Evolutionary conservation across 2,329 filamentous ascomycete species (phyloP), one percentile per base, ranked within the genome.

Genomic region (Microdochium nivale): DNA sequence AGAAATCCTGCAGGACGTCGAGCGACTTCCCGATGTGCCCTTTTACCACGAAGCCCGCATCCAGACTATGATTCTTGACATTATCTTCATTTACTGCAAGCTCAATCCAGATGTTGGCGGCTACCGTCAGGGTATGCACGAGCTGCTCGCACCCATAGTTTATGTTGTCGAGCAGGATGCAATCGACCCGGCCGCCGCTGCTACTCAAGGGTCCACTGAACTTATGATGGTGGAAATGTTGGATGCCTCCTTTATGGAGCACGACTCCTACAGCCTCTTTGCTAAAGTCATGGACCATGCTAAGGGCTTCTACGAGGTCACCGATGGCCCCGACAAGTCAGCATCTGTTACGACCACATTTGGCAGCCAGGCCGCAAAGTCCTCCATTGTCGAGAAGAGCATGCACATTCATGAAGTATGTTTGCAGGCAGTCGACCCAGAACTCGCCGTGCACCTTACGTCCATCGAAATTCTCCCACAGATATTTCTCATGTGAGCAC

Each of bases 91-190:
- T 58, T 97, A 91, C 70, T 94, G 90, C 71, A 97, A 96, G 68
- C 79, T 95, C 50, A 89, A 97, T 62, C 89, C 89, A 1, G 83
- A 86, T 58, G 78, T 90, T 51, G 90, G 90, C 16, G 90, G 83
- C 19, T 99, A 99, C 65, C 83, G 94, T n/a, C 94, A 99, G 71
- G 94, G 94, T 11, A 99, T 99, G 92, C 94, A 99, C 65, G 94
- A 99, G 69, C 75, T 99, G 44, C 76, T 97, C 14, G 94, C 94
- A 0, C 91, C 94, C 0, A 83, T 99, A 35, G 73, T 96, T 7
- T 90, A 90, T 78, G 87, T 90, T 2, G 73, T 97, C 5, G 83
- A 91, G 59, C 78, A 85, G 59, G 94, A 99, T 70, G 86, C 91
- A 7, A 74, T 96, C 49, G 78, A 88, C 50, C 66, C 68, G 3